These are phyloP conservation scores for Naganishia antarctica DNA, from an alignment of 768 basidiomycete genomes.

Conservation along the genomic window DNA sequence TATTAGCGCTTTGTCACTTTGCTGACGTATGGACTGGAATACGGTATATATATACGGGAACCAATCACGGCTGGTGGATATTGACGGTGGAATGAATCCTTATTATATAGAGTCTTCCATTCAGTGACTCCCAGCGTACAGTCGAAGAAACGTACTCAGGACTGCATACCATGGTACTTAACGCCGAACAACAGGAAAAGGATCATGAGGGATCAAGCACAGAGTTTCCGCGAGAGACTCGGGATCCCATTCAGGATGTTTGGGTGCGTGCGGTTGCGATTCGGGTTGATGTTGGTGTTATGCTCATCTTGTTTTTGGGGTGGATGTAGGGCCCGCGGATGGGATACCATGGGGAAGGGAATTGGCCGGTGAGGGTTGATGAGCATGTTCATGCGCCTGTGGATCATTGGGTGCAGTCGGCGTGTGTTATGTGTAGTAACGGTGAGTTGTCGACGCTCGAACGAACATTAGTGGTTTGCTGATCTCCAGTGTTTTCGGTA, in stretches of 20 bases:
- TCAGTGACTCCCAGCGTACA: too few species aligned
- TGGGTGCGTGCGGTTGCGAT: constrained; percentile 6
- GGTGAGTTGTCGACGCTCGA: neutral
- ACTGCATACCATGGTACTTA: neutral
- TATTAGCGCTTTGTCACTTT: too few species aligned
- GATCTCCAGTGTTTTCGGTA: neutral
- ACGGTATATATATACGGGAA: too few species aligned
- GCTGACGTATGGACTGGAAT: too few species aligned
- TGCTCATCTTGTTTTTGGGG: neutral
- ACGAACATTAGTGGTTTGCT: too few species aligned
- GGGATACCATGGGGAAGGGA: constrained; percentile 25
- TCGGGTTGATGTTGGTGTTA: neutral
- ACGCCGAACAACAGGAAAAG: constrained; percentile 6
- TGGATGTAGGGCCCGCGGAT: constrained; percentile 13
- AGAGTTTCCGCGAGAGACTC: constrained; percentile 19
- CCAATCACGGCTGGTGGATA: too few species aligned
- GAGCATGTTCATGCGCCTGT: constrained; percentile 24
- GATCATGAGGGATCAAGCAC: constrained; percentile 2
- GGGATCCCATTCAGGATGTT: constrained; percentile 24
- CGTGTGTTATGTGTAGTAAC: constrained; percentile 26
- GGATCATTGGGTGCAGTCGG: constrained; percentile 25
- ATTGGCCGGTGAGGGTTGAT: constrained; percentile 28
- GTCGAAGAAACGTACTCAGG: neutral
- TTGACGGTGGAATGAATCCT: too few species aligned
- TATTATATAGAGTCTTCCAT: too few species aligned